Evolutionary conservation across 495 filamentous ascomycete species (phyloP).

Genomic region (Penicillium coprophilum): DNA sequence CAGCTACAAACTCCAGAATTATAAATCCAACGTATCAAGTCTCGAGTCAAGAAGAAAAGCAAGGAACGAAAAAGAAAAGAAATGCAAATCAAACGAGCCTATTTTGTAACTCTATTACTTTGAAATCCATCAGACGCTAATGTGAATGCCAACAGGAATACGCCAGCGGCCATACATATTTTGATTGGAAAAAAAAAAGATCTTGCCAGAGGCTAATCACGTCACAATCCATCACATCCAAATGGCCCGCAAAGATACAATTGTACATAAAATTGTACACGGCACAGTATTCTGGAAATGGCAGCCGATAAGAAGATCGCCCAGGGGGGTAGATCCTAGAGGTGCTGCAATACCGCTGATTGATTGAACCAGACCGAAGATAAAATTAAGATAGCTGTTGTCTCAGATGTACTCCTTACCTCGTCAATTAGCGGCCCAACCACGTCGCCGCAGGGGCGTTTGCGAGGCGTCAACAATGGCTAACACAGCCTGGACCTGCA

Average conservation of each 20-base stretch:
- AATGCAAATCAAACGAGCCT: constrained; percentile 2
- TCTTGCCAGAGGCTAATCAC: neutral
- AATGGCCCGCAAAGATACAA: neutral
- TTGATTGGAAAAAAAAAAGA: neutral
- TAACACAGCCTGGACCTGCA: constrained; percentile 3
- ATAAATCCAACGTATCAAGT: constrained; percentile 1
- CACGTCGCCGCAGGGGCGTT: constrained; percentile 8
- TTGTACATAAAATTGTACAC: neutral
- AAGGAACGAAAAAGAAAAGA: neutral
- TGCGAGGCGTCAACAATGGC: constrained; percentile 9
- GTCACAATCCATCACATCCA: constrained; percentile 1
- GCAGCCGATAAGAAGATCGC: constrained; percentile 8
- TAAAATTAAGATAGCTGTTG: constrained; percentile 16
- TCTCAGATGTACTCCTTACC: constrained; percentile 16
- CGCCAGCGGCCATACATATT: neutral
- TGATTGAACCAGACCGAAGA: constrained; percentile 2
- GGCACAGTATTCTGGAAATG: neutral
- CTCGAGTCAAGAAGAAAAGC: neutral
- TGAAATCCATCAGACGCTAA: neutral
- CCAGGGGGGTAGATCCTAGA: neutral
- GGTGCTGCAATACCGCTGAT: constrained; percentile 6
- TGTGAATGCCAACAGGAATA: constrained; percentile 1
- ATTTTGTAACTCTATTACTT: neutral
- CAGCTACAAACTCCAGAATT: neutral
- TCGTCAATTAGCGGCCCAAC: constrained; percentile 13